A percentile compares a stretch with the other conserved stretches of the same genome.
These are phyloP conservation scores for Penicillium coffeae DNA, from an alignment of 495 filamentous ascomycete genomes.

Conservation along the genomic window DNA sequence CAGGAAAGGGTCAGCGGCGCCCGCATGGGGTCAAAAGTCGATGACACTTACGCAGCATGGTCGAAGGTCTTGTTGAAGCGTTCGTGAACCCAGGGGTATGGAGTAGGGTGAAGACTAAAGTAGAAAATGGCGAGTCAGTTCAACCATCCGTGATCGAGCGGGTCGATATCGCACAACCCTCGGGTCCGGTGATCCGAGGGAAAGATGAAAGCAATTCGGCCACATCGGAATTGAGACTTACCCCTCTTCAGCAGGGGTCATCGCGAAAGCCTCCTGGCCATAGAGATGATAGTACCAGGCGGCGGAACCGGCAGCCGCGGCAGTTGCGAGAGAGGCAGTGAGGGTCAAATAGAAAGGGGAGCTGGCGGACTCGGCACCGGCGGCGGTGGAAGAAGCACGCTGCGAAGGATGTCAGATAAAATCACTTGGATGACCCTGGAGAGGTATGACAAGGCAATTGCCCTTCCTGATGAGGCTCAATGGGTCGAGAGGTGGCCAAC, in stretches of 20 bases:
- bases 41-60: constrained; percentile 75
- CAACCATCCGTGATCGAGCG: constrained; percentile 1
- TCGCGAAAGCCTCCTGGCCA: constrained; percentile 78
- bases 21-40: constrained; percentile 12
- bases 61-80: constrained; percentile 93
- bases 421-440: constrained; percentile 1
- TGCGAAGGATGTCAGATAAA: constrained; percentile 28
- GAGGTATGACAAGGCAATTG: constrained; percentile 26
- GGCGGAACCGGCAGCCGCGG: constrained; percentile 78
- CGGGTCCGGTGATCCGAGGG: constrained; percentile 29
- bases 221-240: constrained; percentile 48
- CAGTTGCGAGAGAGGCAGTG: constrained; percentile 77
- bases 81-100: constrained; percentile 94
- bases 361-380: constrained; percentile 46
- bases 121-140: constrained; percentile 12
- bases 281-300: constrained; percentile 96
- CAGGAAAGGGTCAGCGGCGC: constrained; percentile 24
- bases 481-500: constrained; percentile 27
- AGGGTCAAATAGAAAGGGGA: constrained; percentile 64
- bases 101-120: constrained; percentile 76
- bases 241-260: constrained; percentile 96
- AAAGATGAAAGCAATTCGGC: constrained; percentile 11
- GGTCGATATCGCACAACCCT: constrained; percentile 21
- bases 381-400: constrained; percentile 46
- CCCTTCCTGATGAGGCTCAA: constrained; percentile 25